Conservation (phyloP, 2,329 filamentous ascomycete genomes). For the Colletotrichum horii region DNA sequence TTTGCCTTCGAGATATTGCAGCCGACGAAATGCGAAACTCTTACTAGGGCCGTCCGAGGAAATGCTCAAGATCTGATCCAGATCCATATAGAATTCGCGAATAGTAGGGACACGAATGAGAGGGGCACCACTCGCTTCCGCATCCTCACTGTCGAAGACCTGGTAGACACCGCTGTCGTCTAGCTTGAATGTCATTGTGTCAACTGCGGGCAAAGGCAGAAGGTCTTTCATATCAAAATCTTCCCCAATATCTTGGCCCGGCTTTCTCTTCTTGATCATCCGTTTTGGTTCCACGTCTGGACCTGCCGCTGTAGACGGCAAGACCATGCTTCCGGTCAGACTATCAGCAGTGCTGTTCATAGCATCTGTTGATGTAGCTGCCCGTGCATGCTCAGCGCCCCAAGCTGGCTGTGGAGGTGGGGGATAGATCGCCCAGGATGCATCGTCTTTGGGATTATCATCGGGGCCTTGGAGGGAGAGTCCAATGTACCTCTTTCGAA, state of each 20-base stretch:
- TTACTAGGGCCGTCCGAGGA: constrained; percentile 96
- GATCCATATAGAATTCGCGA: constrained; percentile 93
- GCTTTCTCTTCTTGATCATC: constrained; percentile 73
- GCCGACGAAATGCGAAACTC: constrained; percentile 91
- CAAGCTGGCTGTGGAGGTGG: constrained; percentile 91
- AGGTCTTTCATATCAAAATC: constrained; percentile 87
- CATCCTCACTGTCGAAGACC: constrained; percentile 76
- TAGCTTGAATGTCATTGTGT: constrained; percentile 76
- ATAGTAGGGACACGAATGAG: constrained; percentile 87
- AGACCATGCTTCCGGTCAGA: constrained; percentile 50
- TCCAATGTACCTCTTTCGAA: constrained; percentile 86
- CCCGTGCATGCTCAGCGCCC: constrained; percentile 40
- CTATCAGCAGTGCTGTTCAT: constrained; percentile 46
- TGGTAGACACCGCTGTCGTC: constrained; percentile 91
- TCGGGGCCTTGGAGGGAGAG: constrained; percentile 81
- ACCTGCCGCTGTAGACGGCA: constrained; percentile 24
- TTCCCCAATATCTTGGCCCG: constrained; percentile 87
- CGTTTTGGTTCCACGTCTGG: constrained; percentile 44
- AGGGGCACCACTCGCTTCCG: constrained; percentile 68
- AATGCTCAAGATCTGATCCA: constrained; percentile 85
- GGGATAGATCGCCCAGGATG: constrained; percentile 88
- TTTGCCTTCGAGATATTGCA: constrained; percentile 96
- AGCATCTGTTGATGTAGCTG: constrained; percentile 30
- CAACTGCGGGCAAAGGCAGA: constrained; percentile 72
- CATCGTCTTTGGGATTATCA: constrained; percentile 88